Evolutionary conservation across 208 protist species (phyloP), one percentile per base, ranked within the genome.

Genomic region (Trypanosoma boissoni): DNA sequence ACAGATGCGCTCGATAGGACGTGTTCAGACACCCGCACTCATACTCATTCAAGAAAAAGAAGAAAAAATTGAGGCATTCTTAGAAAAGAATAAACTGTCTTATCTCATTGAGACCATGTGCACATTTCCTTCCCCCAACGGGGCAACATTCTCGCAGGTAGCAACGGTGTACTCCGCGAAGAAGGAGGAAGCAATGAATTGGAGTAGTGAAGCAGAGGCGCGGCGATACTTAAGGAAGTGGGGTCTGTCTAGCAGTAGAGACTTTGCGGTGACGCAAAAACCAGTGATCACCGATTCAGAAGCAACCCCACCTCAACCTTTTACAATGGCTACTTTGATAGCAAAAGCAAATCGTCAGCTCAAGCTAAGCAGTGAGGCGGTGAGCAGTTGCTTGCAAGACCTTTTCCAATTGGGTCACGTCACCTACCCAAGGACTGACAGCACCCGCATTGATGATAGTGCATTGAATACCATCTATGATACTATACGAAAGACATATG

Each of bases 391-490:
- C 27, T 65, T 92, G 45, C 90, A 96, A 72, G 86, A 92, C 48
- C 71, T 96, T 8, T 96, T 96, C 62, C 86, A 93, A 66, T 75
- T 87, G 74, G 90, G 90, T 37, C 79, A 85, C 70, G 92, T 96
- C 64, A 96, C 90, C 14, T 96, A 96, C 68, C 90, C 90, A 18
- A 68, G 90, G 34, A 94, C 90, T 5, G 90, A 96, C 72, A 93
- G 85, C 66, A 86, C 69, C 23, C 90, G 90, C 60, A 86, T 96
- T 50, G 86, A 92, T 52, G 87, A 87, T 2, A 72, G 91, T 54
- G 95, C 98, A 29, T 96, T 99, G 66, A 96, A 97, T 52, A 95
- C 98, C 74, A 99, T 99, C 49, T 98, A 99, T 51, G 86, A 86
- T 21, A 96, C 96, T 55, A 98, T 99, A 48, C 98, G 98, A 67